Base-by-base conservation (phyloP, 768 basidiomycete genomes). In the Cubamyces sp. region DNA sequence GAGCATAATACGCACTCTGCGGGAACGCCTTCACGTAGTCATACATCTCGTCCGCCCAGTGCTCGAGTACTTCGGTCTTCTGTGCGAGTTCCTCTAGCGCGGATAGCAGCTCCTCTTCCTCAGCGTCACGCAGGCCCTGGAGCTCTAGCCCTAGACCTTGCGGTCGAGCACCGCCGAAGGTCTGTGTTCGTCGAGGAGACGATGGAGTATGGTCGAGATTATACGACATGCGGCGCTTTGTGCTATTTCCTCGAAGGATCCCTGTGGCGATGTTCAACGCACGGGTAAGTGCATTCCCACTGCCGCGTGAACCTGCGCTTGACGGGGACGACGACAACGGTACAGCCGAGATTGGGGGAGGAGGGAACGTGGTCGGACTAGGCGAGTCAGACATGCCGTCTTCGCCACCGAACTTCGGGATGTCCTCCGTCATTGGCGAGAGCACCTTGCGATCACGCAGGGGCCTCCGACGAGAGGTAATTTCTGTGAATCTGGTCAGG, bases 31-130 rank as follows among this genome's bases (percentile, higher is more conserved):
- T 93, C 26, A 94, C 90, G 70, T 86, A 87, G 68, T 92, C 91
- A 68, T 92, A 91, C 84, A 97, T 89, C 80, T 94, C 91, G 66
- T 98, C 96, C 21, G 92, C 97, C 86, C 95, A 96, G 63, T 91
- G 89, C 59, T 91, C 91, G 61, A 98, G 77, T 54, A 96, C 94
- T 62, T 92, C 88, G 37, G 96, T 96, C 82, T 98, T 99, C 81
- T 97, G 93, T 37, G 96, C 96, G 3, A 96, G 78, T 65, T 96
- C 91, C 71, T 98, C 96, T 45, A 98, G 77, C 19, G 77, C 74
- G 2, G 80, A 84, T n/a, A 97, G 76, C n/a, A 97, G 74, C 62
- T 86, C 85, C 62, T 96, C 92, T 67, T 97, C 94, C 66, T 90
- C 77, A 1, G 88, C 88, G 68, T 91, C 88, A 19, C 82, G 74